Conservation (phyloP, 352 stramenopile genomes). For the Phytopythium boreale region DNA sequence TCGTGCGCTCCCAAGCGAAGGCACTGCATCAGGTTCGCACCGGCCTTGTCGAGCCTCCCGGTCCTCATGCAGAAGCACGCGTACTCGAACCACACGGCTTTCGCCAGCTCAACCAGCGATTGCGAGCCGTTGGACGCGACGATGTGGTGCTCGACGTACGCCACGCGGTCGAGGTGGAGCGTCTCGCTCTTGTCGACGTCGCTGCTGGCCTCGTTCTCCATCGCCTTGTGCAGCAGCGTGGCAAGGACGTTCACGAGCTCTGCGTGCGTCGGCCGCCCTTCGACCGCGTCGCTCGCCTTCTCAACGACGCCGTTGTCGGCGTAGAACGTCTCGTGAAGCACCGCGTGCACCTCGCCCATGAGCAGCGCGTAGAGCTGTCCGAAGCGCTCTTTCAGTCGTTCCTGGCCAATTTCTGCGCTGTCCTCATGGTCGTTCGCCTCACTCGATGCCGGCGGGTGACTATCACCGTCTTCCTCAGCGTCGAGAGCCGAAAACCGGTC, state of each 20-base stretch:
- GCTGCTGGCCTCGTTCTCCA: constrained; percentile 72
- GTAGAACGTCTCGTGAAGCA: constrained; percentile 64
- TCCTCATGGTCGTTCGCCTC: constrained; percentile 5
- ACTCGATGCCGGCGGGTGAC: constrained; percentile 4
- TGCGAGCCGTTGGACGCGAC: background rate
- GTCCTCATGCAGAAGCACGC: constrained; percentile 50
- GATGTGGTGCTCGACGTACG: constrained; percentile 43
- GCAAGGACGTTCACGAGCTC: constrained; percentile 27
- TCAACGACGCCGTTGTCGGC: constrained; percentile 33
- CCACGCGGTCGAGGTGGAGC: constrained; percentile 64
- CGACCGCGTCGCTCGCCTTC: constrained; percentile 16
- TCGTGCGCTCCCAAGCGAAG: constrained; percentile 42
- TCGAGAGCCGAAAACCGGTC: constrained; percentile 38
- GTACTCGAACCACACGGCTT: constrained; percentile 62
- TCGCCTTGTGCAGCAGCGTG: constrained; percentile 41
- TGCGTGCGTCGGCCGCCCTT: constrained; percentile 18
- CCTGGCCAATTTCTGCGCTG: constrained; percentile 6
- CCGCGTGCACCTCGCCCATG: constrained; percentile 74
- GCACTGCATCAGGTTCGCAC: constrained; percentile 49
- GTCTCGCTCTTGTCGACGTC: constrained; percentile 61
- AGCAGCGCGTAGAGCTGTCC: constrained; percentile 61
- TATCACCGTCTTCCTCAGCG: constrained; percentile 16
- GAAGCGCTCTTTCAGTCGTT: constrained; percentile 59
- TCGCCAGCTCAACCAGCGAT: constrained; percentile 16
- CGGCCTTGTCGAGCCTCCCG: constrained; percentile 52